Conservation (phyloP, 768 basidiomycete species). For the Mycena vitilis region DNA sequence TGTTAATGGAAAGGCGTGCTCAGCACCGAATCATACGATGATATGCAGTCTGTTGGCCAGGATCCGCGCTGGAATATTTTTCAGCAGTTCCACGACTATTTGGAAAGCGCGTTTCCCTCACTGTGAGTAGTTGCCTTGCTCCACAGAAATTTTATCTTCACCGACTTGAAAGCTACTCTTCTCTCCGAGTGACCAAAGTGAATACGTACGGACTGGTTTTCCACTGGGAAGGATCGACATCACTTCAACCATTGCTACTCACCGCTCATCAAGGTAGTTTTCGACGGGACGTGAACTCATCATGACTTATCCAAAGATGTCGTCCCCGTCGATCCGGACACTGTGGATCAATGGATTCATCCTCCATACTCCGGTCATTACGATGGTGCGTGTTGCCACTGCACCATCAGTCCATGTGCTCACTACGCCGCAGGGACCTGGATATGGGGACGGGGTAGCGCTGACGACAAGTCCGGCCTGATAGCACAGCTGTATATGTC, state of each 20-base stretch:
- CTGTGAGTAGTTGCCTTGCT: conserved; percentile 50
- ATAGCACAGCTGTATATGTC: conserved; percentile 51
- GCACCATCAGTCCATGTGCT: conserved; percentile 10
- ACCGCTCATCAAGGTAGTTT: conserved; percentile 61
- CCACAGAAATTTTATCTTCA: neutral
- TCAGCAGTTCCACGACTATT: conserved; percentile 49
- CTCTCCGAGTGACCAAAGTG: conserved; percentile 63
- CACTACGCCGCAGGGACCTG: conserved; percentile 50
- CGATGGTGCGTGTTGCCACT: conserved; percentile 53
- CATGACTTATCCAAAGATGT: conserved; percentile 57
- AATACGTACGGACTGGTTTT: conserved; percentile 71
- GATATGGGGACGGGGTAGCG: conserved; percentile 67
- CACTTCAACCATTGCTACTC: conserved; percentile 65
- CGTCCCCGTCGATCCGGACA: conserved; percentile 70
- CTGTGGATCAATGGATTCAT: conserved; percentile 65
- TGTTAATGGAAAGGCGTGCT: neutral
- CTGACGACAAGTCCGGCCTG: conserved; percentile 65
- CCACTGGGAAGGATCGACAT: conserved; percentile 64
- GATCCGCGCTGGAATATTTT: conserved; percentile 59
- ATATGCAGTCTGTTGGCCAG: conserved; percentile 56
- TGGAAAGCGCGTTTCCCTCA: conserved; percentile 60
- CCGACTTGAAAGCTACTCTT: conserved; percentile 53
- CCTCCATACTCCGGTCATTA: conserved; percentile 73
- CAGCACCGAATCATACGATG: conserved; percentile 63
- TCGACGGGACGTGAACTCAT: neutral